Percentiles rank a stretch among this genome's conserved stretches.
Conservation (phyloP, 495 filamentous ascomycete genomes). For the Aspergillus sclerotioniger region DNA sequence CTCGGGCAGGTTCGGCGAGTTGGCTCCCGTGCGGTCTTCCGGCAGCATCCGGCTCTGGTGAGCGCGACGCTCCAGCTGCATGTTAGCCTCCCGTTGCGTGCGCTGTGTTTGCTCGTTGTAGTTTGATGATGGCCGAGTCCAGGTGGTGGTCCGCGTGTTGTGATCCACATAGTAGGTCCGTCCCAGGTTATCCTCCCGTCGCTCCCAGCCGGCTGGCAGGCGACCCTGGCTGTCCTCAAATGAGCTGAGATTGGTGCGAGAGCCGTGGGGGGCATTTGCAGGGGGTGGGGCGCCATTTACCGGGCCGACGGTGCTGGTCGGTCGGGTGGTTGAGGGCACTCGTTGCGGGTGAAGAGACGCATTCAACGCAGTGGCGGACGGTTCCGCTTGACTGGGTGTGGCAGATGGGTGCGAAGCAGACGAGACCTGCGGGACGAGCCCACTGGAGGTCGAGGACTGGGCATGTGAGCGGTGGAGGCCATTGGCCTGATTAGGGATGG, state of each 20-base stretch:
- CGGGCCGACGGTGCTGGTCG: slow-evolving; percentile 26
- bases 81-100: slow-evolving; percentile 78
- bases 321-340: slow-evolving; percentile 35
- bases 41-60: slow-evolving; percentile 95
- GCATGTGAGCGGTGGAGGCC: slow-evolving; percentile 37
- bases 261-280: slow-evolving; percentile 33
- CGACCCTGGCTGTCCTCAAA: slow-evolving; percentile 95
- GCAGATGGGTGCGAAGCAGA: slow-evolving; percentile 28
- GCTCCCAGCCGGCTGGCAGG: slow-evolving; percentile 91
- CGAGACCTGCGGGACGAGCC: slow-evolving; percentile 40
- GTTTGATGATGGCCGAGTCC: slow-evolving; percentile 80
- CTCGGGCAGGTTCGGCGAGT: slow-evolving; percentile 77
- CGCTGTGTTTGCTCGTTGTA: slow-evolving; percentile 78
- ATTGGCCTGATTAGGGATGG: slow-evolving; percentile 48
- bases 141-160: slow-evolving; percentile 94
- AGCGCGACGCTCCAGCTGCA: slow-evolving; percentile 83
- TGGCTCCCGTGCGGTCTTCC: slow-evolving; percentile 92
- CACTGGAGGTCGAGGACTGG: slow-evolving; percentile 39
- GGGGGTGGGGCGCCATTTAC: slow-evolving; percentile 40
- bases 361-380: slow-evolving; percentile 31
- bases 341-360: slow-evolving; percentile 40
- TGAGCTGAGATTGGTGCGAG: slow-evolving; percentile 69
- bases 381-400: slow-evolving; percentile 34
- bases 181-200: slow-evolving; percentile 91
- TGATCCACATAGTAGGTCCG: slow-evolving; percentile 99